Base-by-base conservation (phyloP, 768 basidiomycete species). In the Rhodotorula paludigena region DNA sequence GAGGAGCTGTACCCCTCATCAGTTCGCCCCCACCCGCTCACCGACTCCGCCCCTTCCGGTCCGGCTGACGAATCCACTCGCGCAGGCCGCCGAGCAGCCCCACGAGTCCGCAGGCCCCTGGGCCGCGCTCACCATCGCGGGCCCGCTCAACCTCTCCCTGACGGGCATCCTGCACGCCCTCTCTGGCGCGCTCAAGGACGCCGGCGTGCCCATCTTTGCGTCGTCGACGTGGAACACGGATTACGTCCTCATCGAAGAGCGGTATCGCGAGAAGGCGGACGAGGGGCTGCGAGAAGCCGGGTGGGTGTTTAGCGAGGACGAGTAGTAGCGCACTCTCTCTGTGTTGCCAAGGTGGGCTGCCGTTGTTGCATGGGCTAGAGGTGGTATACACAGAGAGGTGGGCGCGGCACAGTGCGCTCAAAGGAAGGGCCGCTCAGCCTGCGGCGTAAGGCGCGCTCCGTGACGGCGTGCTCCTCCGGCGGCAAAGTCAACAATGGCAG, bases 181-280 rank as follows among this genome's bases (percentile, higher is more conserved):
- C 38, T 52, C 63, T 12, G 28, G 38, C n/a, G 60, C 68, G 23
- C 59, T 74, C 35, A 60, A 57, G 38, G 47, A 57, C 3, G 73
- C 67, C 2, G 30, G 36, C 4, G 64, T 74, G 2, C 63, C 73
- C 5, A 58, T 74, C 38, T 74, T 74, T 47, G 73, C 71, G 14
- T 56, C 58, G 28, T 67, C 64, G 3, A 74, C 73, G n/a, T 70
- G 47, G 57, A 54, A 69, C 35, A 74, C 73, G 10, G 73, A 74
- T 54, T 72, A 72, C 42, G 63, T 74, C 16, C 61, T 74, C 33
- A 56, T 69, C 56, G 57, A 65, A 23, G 58, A 47, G 60, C 55
- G 52, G 41, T 54, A 67, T 32, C 18, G 41, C 38, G 63, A 56
- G 16, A 33, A 35, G 38, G 67, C 70, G 15, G 25, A 32, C 23